Evolutionary conservation across 306 rosid genomes (phyloP).

Genomic region (Rosa rugosa): DNA sequence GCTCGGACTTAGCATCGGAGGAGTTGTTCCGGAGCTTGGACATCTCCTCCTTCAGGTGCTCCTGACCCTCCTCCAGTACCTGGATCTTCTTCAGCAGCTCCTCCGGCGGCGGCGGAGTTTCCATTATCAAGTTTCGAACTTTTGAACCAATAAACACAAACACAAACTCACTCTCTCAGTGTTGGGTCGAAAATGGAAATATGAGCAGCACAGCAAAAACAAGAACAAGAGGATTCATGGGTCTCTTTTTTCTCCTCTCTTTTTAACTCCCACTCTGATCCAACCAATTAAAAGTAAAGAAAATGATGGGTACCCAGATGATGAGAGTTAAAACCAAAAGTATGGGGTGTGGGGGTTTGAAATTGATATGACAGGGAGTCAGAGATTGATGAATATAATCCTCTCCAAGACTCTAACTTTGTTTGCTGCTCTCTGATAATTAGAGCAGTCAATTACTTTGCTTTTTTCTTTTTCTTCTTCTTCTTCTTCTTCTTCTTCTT

Average conservation of each 20-base stretch:
- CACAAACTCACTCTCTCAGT: no score
- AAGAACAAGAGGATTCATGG: conserved; percentile 11
- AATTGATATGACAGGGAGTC: conserved; percentile 32
- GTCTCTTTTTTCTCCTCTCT: background rate
- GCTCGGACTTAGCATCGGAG: conserved; percentile 33
- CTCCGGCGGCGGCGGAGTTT: conserved; percentile 63
- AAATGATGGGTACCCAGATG: conserved; percentile 14
- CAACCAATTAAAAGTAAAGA: background rate
- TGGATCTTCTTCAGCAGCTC: conserved; percentile 86
- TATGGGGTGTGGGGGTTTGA: conserved; percentile 27
- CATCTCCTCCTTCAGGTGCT: conserved; percentile 77
- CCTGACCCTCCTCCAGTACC: conserved; percentile 86
- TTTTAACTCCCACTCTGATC: background rate
- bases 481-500: background rate
- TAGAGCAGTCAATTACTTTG: conserved; percentile 34
- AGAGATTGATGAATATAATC: conserved; percentile 1
- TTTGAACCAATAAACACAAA: conserved; percentile 4
- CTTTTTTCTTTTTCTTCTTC: background rate
- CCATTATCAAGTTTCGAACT: conserved; percentile 40
- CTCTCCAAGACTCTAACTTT: background rate
- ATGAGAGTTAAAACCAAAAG: background rate
- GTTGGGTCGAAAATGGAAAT: conserved; percentile 6
- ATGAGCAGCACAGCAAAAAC: no score
- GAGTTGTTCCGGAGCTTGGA: conserved; percentile 52
- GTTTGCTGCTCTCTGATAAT: background rate